Conservation (phyloP, 148 eudicot species). For the Spergularia bocconei region DNA sequence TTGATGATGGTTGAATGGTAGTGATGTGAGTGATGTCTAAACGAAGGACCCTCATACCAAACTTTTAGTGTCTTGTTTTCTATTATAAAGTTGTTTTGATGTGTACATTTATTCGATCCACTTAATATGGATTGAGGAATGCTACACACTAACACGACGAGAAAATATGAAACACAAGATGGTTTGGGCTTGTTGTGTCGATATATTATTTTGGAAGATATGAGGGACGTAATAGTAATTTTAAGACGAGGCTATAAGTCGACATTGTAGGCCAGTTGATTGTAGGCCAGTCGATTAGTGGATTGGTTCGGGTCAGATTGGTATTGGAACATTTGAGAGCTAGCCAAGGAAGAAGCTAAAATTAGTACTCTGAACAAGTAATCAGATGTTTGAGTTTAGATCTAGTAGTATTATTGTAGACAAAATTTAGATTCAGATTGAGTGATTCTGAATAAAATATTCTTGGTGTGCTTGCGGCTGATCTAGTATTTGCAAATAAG, state of each 20-base stretch:
- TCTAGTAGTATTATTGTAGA: slow-evolving; percentile 9
- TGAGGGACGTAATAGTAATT: too few species aligned
- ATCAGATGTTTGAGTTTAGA: slow-evolving; percentile 5
- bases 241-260: too few species aligned
- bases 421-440: slow-evolving; percentile 17
- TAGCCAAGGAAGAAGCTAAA: neutral
- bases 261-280: too few species aligned
- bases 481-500: slow-evolving; percentile 2
- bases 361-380: neutral
- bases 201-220: too few species aligned
- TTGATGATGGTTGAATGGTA: neutral
- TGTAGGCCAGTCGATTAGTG: too few species aligned
- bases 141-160: too few species aligned
- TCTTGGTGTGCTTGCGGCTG: slow-evolving; percentile 3
- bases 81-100: slow-evolving; percentile 4
- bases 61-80: neutral
- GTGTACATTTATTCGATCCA: neutral
- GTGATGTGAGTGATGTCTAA: slow-evolving; percentile 13
- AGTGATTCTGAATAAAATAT: neutral
- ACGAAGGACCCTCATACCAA: slow-evolving; percentile 25
- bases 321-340: neutral
- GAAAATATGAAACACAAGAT: too few species aligned
- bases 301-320: neutral
- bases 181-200: too few species aligned
- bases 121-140: neutral